These are phyloP conservation scores for Trichophyton rubrum DNA, from an alignment of 2,329 filamentous ascomycete species.

Conservation along the genomic window DNA sequence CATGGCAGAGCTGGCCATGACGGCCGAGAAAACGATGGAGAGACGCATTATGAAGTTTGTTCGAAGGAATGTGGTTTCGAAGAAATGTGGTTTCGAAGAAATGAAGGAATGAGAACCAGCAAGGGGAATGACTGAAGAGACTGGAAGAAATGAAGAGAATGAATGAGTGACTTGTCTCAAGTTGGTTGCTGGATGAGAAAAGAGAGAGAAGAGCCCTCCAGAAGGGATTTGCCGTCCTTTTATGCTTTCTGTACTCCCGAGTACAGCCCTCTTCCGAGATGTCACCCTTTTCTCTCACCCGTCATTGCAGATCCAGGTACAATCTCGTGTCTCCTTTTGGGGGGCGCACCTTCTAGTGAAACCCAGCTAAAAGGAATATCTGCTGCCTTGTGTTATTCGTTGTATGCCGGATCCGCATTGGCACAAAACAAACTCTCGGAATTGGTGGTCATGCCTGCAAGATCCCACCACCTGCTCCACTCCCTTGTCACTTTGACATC, in stretches of 20 bases:
- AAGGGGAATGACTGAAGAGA: neutral
- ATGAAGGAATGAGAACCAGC: neutral
- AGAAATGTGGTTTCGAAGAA: neutral
- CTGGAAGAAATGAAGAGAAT: neutral
- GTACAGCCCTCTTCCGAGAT: neutral
- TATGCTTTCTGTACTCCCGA: neutral
- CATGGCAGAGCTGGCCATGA: neutral
- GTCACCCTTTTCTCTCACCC: neutral
- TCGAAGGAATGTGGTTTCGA: neutral
- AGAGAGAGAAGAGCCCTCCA: neutral
- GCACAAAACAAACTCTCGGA: neutral
- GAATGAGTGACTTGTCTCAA: slow-evolving; percentile 1
- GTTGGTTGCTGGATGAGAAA: neutral
- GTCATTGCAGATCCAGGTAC: neutral
- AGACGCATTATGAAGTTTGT: neutral
- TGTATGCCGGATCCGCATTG: neutral
- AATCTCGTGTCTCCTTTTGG: neutral
- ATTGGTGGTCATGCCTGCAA: neutral
- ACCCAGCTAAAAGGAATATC: neutral
- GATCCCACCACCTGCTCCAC: neutral
- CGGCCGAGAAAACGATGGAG: neutral
- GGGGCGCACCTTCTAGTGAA: neutral
- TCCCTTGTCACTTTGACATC: neutral
- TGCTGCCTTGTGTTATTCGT: neutral
- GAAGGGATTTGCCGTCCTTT: neutral